Evolutionary conservation across 83 land plant genomes (phyloP).

Genomic region (Thuja plicata): DNA sequence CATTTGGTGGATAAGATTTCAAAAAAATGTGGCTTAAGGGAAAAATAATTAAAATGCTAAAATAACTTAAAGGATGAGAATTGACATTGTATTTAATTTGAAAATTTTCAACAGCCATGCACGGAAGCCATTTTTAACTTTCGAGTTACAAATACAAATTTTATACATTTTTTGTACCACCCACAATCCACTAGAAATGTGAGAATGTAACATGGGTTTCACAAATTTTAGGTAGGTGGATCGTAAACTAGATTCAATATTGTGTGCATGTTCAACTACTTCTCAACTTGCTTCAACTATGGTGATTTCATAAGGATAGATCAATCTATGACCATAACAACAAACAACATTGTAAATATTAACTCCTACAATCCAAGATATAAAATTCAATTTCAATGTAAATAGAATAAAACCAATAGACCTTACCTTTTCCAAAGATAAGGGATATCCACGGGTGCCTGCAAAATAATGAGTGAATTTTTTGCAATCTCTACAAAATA

Average conservation of each 20-base stretch:
- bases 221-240: constrained; percentile 51
- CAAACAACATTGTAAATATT: not conserved
- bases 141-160: not conserved
- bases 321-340: not conserved
- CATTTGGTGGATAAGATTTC: too few species aligned
- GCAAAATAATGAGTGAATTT: not conserved
- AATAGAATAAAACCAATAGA: not conserved
- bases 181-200: constrained; percentile 82
- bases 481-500: not conserved
- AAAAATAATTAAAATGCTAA: too few species aligned
- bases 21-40: too few species aligned
- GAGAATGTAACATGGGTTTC: constrained; percentile 78
- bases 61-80: too few species aligned
- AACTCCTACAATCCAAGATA: not conserved
- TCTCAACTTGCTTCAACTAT: constrained; percentile 44
- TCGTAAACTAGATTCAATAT: constrained; percentile 28
- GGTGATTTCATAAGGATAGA: constrained; percentile 36
- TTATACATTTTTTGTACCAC: constrained; percentile 37
- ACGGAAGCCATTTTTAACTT: not conserved
- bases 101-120: too few species aligned
- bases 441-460: constrained; percentile 4
- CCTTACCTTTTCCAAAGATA: not conserved
- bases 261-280: constrained; percentile 47
- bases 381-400: not conserved
- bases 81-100: too few species aligned